These are phyloP conservation scores for Umbilicaria muhlenbergii DNA, from an alignment of 495 filamentous ascomycete genomes.

Conservation along the genomic window DNA sequence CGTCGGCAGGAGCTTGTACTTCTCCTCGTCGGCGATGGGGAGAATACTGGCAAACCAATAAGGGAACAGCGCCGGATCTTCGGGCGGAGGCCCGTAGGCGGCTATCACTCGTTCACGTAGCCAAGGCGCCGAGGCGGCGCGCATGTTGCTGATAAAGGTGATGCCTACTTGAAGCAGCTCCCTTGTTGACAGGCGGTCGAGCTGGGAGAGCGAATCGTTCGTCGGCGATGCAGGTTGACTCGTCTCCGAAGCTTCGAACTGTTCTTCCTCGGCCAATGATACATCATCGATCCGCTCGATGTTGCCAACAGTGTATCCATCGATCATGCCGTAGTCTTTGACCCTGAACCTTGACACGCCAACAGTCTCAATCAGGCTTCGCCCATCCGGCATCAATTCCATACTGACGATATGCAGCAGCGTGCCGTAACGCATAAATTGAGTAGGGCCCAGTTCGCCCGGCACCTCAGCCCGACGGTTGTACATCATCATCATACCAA, in stretches of 20 bases:
- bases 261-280: conserved; percentile 65
- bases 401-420: conserved; percentile 56
- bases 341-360: conserved; percentile 66
- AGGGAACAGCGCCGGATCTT: conserved; percentile 61
- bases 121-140: conserved; percentile 52
- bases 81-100: conserved; percentile 63
- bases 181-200: conserved; percentile 51
- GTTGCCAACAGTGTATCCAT: conserved; percentile 64
- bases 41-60: conserved; percentile 85
- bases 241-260: conserved; percentile 45
- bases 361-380: conserved; percentile 61
- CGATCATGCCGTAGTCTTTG: conserved; percentile 40
- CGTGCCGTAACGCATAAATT: conserved; percentile 64
- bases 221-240: conserved; percentile 11
- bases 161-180: conserved; percentile 47
- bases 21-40: conserved; percentile 61
- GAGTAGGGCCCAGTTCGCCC: conserved; percentile 37
- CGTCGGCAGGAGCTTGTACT: conserved; percentile 55
- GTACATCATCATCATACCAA: conserved; percentile 75
- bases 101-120: conserved; percentile 49
- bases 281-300: conserved; percentile 67
- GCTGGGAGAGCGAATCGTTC: conserved; percentile 18
- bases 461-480: conserved; percentile 39
- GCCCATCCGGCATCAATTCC: conserved; percentile 61
- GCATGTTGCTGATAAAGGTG: conserved; percentile 52